phyloP scores from a whole-genome alignment of 306 rosid genomes.

The Cyclanthera cordifolia region DNA sequence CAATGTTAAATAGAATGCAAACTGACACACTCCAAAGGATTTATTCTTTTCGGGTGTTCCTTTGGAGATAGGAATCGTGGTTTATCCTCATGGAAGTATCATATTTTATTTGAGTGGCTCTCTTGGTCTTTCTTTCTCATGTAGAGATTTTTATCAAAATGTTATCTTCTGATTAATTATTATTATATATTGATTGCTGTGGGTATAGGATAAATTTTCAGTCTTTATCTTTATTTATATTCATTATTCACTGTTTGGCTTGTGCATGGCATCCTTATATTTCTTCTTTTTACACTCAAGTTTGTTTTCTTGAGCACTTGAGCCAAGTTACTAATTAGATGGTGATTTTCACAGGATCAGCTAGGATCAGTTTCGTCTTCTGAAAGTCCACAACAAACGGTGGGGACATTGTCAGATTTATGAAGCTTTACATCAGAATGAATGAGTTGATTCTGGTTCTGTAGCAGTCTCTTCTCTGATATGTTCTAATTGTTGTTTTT shows the following conservation, averaged over 20 bases:
- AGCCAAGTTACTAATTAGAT: slow-evolving; percentile 14
- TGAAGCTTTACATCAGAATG: slow-evolving; percentile 60
- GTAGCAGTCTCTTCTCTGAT: slow-evolving; percentile 53
- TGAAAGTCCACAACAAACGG: slow-evolving; percentile 62
- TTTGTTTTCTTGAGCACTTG: not conserved
- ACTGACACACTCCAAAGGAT: not conserved
- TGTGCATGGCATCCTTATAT: not conserved
- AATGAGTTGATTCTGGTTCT: slow-evolving; percentile 47
- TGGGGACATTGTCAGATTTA: slow-evolving; percentile 53
- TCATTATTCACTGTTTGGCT: not conserved
- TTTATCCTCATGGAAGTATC: not conserved
- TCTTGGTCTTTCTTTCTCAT: not conserved
- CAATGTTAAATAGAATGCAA: not conserved
- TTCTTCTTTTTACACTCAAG: not conserved
- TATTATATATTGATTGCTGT: not conserved
- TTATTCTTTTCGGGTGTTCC: not conserved
- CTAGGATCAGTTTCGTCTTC: slow-evolving; percentile 65
- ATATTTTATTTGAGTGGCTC: not conserved
- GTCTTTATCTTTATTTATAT: not conserved
- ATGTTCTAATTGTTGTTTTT: slow-evolving; percentile 58
- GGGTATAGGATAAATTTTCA: not conserved
- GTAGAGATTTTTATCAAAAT: not conserved
- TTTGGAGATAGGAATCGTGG: not conserved
- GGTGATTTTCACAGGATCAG: slow-evolving; percentile 62
- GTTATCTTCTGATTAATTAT: not conserved